Base-by-base conservation (phyloP, 108 stramenopile genomes). In the Stephanodiscus minutulus region DNA sequence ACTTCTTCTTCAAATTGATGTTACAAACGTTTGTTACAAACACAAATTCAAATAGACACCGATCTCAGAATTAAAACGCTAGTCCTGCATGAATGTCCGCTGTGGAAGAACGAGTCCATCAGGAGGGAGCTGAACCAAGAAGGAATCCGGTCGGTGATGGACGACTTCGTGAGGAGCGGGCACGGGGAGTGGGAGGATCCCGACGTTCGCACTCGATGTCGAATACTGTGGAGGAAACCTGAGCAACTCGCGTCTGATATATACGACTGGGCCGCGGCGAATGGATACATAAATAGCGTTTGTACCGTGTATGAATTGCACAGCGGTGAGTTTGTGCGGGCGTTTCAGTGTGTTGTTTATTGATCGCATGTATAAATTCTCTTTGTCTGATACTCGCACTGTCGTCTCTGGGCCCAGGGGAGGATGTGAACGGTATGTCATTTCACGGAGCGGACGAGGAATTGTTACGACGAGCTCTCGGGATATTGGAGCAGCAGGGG, bases 391-490 rank as follows among this genome's bases (percentile, higher is more conserved):
- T 12, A 41, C 39, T 9, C 39, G 15, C 17, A 46, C 46, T 27
- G 9, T 65, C 6, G 43, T 9, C 35, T 48, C 46, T 66, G n/a
- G 0, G 6, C 39, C 39, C 13, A 68, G 92, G 93, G n/a, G 93
- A 94, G 69, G 94, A 95, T 83, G 90, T 92, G 1, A 79, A 92
- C 74, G 91, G 91, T 0, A 89, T 89, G 87, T 86, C 85, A 46
- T 95, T 95, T 77, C 77, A 95, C 54, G 94, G 94, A 7, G 86
- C 83, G 17, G 94, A 95, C 60, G 94, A 95, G 66, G 86, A 92
- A 56, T 64, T 95, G 48, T 66, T 95, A 56, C 87, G 91, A 25
- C 76, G 91, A 39, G 94, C 90, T 17, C 62, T 95, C 25, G 55
- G 50, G 3, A 90, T 95, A 31, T 71, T 95, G 79, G 89, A 95